Conservation (phyloP, 2,329 filamentous ascomycete species). For the Venturia carpophila region DNA sequence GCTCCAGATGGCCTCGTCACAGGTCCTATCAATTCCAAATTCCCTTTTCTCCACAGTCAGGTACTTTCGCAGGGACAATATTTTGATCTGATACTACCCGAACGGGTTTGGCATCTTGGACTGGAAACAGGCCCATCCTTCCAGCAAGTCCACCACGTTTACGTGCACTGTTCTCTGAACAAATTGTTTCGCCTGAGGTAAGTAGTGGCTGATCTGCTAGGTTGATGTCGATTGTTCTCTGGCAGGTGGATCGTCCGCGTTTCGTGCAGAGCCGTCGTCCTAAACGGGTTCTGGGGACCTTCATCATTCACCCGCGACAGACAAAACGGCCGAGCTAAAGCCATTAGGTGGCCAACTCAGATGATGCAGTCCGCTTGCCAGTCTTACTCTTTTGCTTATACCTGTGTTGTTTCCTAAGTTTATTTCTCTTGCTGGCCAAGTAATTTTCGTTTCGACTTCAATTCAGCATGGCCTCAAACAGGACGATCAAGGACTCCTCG, state of each 20-base stretch:
- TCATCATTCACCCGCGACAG: neutral
- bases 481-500: neutral
- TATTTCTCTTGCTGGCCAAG: neutral
- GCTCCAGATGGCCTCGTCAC: neutral
- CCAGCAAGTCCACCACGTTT: neutral
- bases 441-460: neutral
- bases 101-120: neutral
- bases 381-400: no score
- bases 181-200: neutral
- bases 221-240: conserved; percentile 2
- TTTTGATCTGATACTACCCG: neutral
- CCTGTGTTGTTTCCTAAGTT: neutral
- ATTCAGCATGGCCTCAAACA: neutral
- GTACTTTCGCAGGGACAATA: neutral
- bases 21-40: neutral
- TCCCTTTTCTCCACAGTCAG: neutral
- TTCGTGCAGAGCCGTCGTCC: conserved; percentile 3
- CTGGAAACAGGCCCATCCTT: neutral
- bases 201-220: neutral
- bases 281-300: neutral
- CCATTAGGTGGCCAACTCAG: neutral
- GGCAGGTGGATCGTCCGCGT: conserved; percentile 1
- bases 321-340: neutral
- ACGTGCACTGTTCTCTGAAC: neutral
- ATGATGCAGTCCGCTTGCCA: no score